Conservation (phyloP, 2,329 filamentous ascomycete genomes). For the Phoma sp. region DNA sequence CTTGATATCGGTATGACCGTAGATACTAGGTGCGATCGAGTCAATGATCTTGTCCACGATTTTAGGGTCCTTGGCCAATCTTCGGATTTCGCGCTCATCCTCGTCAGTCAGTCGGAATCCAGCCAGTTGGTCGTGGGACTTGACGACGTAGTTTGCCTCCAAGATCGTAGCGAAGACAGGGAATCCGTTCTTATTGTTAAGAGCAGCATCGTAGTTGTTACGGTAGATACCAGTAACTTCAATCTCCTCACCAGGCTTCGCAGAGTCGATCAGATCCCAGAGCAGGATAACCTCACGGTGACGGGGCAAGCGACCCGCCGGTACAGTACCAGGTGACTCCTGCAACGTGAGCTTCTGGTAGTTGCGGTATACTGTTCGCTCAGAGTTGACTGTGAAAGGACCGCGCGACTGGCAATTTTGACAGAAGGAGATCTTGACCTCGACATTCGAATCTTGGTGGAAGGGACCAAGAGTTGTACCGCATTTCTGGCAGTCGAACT, state of each 20-base stretch:
- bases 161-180: slow-evolving; percentile 97
- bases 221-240: slow-evolving; percentile 96
- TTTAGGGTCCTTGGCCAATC: slow-evolving; percentile 84
- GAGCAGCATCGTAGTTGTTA: slow-evolving; percentile 96
- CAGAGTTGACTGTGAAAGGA: slow-evolving; percentile 93
- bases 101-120: slow-evolving; percentile 95
- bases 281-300: slow-evolving; percentile 94
- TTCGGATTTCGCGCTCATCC: slow-evolving; percentile 89
- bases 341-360: slow-evolving; percentile 98
- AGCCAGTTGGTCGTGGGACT: slow-evolving; percentile 95
- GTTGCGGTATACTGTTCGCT: slow-evolving; percentile 98
- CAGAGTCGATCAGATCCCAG: slow-evolving; percentile 95
- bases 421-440: slow-evolving; percentile 96
- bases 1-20: slow-evolving; percentile 96
- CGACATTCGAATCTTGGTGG: slow-evolving; percentile 94
- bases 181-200: slow-evolving; percentile 99
- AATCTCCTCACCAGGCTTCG: slow-evolving; percentile 97
- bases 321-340: slow-evolving; percentile 95
- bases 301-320: slow-evolving; percentile 90
- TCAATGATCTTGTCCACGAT: slow-evolving; percentile 92
- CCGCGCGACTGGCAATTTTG: slow-evolving; percentile 95
- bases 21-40: slow-evolving; percentile 96
- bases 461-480: slow-evolving; percentile 91
- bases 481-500: slow-evolving; percentile 96
- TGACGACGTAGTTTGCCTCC: slow-evolving; percentile 96